Evolutionary conservation across 176 grass and related monocot genomes (phyloP).

Genomic region (bread wheat (Triticum aestivum)): DNA sequence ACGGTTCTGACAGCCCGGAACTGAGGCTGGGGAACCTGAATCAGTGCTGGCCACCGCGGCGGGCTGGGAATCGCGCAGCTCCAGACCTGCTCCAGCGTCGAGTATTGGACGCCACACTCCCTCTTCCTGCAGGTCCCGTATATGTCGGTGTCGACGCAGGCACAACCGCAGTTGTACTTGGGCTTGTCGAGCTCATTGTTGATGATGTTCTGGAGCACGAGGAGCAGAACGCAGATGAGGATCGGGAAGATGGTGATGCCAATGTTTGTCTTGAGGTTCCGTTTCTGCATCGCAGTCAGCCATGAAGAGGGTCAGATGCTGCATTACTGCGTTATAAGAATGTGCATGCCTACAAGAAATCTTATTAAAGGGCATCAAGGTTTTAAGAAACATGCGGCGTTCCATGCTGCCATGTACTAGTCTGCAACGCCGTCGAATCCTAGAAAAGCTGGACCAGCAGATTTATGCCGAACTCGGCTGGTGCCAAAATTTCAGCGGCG

Average conservation of each 20-base stretch:
- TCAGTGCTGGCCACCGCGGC: conserved; percentile 54
- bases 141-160: conserved; percentile 11
- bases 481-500: neutral
- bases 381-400: neutral
- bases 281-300: conserved; percentile 44
- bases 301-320: neutral
- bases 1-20: conserved; percentile 39
- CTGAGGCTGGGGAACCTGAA: conserved; percentile 64
- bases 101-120: conserved; percentile 72
- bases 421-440: conserved; percentile 2
- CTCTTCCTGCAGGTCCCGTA: conserved; percentile 39
- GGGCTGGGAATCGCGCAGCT: conserved; percentile 58
- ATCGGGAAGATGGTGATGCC: conserved; percentile 70
- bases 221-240: conserved; percentile 61
- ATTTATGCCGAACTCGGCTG: neutral
- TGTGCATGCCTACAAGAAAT: neutral
- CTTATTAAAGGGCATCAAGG: neutral
- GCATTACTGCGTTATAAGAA: neutral
- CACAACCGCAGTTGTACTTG: conserved; percentile 66
- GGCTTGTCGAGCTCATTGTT: conserved; percentile 68
- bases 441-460: neutral
- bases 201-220: conserved; percentile 59
- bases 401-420: neutral
- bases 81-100: conserved; percentile 59
- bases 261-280: conserved; percentile 79